Evolutionary conservation across 768 basidiomycete species (phyloP).

Genomic region (Calocybe indica): DNA sequence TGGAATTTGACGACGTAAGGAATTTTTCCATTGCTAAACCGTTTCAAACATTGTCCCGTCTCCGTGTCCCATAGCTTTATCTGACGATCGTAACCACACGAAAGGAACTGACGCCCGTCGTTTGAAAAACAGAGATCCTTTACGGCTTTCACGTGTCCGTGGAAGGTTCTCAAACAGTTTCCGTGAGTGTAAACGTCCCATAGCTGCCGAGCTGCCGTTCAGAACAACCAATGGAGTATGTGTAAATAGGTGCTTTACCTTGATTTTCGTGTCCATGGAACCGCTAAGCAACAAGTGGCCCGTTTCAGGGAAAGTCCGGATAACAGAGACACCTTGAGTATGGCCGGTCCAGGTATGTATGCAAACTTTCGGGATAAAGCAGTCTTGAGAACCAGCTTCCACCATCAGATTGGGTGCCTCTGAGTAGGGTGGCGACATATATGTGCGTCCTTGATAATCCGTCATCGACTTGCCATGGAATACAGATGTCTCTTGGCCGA

Average conservation of each 20-base stretch:
- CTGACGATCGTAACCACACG: constrained; percentile 91
- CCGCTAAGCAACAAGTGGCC: constrained; percentile 92
- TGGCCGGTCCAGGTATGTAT: constrained; percentile 99
- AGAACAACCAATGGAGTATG: constrained; percentile 1
- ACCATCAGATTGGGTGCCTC: constrained; percentile 80
- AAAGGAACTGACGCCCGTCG: constrained; percentile 83
- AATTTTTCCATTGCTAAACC: constrained; percentile 96
- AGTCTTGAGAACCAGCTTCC: constrained; percentile 82
- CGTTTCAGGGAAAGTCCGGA: constrained; percentile 87
- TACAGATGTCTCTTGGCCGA: constrained; percentile 86
- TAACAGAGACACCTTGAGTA: constrained; percentile 91
- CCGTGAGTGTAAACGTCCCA: constrained; percentile 99
- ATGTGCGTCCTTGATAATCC: constrained; percentile 97
- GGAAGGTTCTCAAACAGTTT: constrained; percentile 94
- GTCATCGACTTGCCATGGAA: constrained; percentile 97
- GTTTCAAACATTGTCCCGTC: constrained; percentile 94
- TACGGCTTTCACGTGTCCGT: constrained; percentile 94
- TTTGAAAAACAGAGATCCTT: constrained; percentile 97
- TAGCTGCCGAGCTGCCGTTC: constrained; percentile 46
- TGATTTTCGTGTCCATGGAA: constrained; percentile 98
- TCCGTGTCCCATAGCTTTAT: constrained; percentile 99
- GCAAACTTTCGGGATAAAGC: constrained; percentile 92
- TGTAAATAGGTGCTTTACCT: constrained; percentile 42
- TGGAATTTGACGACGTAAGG: constrained; percentile 95
- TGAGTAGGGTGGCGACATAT: constrained; percentile 89